Evolutionary conservation across 164 flowering plant species (phyloP), one percentile per base, ranked within the genome.

Genomic region (Umbellularia californica): DNA sequence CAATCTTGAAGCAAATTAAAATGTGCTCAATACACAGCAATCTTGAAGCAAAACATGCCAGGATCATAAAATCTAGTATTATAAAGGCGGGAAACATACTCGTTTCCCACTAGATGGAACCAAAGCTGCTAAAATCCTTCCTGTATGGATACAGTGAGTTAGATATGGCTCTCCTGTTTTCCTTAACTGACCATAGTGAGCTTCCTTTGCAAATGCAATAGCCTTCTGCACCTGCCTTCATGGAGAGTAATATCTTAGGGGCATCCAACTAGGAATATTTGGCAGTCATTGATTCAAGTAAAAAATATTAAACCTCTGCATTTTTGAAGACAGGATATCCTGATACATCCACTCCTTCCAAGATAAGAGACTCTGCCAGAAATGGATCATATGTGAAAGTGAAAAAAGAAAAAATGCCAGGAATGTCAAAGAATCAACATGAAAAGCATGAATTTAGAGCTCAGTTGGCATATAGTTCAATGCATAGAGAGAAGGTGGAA

Each of bases 141-240:
- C 97, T 1, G 98, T 94, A 75, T 94, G 96, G 58, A 92, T 87
- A 76, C 98, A 92, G 73, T 94, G 97, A 27, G 89, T 81, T 68
- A 92, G 70, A 66, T 77, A 77, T 55, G 79, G 71, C 50, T 95
- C 98, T 75, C 97, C 98, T 28, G 97, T 95, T 78, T 86, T 92
- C 64, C 98, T 82, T 5, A 86, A 65, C 81, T 92, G 97, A 28
- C 95, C 97, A 70, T 83, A 79, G 77, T 95, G 98, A 73, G 97
- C 98, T 75, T 79, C 90, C 83, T 76, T 92, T 22, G 98, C 94
- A 87, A 95, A 95, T 70, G 84, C 89, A 81, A 95, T 88, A 78
- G 98, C 97, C 85, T 90, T 90, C 72, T 83, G 94, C 83, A 95
- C 97, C 98, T 95, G 94, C 90, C 89, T 88, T 88, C 82, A 84